Percentiles rank a stretch among this genome's conserved stretches.
Evolutionary conservation across 2,329 filamentous ascomycete genomes (phyloP).

Genomic region (Phyllosticta citriasiana): DNA sequence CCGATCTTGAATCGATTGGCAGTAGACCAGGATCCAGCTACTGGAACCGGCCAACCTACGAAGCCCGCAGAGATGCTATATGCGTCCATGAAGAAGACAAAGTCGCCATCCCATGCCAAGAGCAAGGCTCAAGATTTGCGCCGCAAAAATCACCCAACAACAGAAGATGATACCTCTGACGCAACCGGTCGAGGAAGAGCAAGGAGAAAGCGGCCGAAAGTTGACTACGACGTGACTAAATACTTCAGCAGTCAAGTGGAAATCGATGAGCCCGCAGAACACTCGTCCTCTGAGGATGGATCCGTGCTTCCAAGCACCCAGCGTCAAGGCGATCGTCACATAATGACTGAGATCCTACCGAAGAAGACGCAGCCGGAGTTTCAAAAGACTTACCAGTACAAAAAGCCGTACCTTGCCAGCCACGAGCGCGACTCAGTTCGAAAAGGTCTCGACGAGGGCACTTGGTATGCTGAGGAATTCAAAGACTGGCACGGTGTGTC

Average conservation of each 20-base stretch:
- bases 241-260: neutral
- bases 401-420: slow-evolving; percentile 17
- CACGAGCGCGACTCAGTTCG: slow-evolving; percentile 16
- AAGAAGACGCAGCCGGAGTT: neutral
- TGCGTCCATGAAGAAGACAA: neutral
- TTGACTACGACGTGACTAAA: neutral
- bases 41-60: neutral
- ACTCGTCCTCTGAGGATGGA: no score
- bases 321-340: no score
- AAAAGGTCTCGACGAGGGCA: slow-evolving; percentile 10
- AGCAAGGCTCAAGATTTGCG: neutral
- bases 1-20: neutral
- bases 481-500: slow-evolving; percentile 21
- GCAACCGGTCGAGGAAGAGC: neutral
- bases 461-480: slow-evolving; percentile 19
- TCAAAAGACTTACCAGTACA: neutral
- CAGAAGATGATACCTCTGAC: neutral
- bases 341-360: neutral
- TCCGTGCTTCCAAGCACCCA: no score
- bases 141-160: neutral
- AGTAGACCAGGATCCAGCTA: neutral
- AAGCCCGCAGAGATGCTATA: neutral
- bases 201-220: neutral
- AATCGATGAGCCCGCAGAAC: no score
- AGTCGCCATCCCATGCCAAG: neutral